Conservation (phyloP, 108 stramenopile species). For the Pseudonitzschia multiseries region DNA sequence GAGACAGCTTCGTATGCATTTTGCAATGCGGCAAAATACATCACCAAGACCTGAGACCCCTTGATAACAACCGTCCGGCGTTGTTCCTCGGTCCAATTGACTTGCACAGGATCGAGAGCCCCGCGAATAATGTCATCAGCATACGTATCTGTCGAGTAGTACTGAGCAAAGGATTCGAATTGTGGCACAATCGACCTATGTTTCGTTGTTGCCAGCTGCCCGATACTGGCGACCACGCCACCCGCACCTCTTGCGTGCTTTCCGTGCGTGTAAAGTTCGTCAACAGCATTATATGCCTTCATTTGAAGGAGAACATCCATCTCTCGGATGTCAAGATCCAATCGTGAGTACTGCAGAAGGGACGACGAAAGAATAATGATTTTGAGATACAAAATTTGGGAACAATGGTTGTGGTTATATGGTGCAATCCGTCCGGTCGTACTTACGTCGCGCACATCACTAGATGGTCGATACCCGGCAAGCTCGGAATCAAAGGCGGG, state of each 20-base stretch:
- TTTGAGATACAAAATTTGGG: neutral
- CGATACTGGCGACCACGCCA: constrained; percentile 35
- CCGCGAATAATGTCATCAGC: constrained; percentile 66
- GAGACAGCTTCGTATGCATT: constrained; percentile 53
- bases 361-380: neutral
- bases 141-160: constrained; percentile 46
- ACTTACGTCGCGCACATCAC: constrained; percentile 49
- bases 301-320: constrained; percentile 65
- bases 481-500: constrained; percentile 22
- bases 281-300: constrained; percentile 67
- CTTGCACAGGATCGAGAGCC: constrained; percentile 27
- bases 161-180: constrained; percentile 59
- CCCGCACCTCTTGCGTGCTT: constrained; percentile 39
- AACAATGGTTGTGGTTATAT: neutral
- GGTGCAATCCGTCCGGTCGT: too few species aligned
- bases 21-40: constrained; percentile 68
- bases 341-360: constrained; percentile 42
- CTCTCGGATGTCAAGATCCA: constrained; percentile 74
- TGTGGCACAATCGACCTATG: constrained; percentile 63
- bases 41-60: constrained; percentile 57
- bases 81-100: constrained; percentile 43
- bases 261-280: constrained; percentile 65
- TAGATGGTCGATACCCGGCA: constrained; percentile 64
- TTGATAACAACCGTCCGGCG: constrained; percentile 52
- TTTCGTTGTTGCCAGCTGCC: constrained; percentile 53